Conservation (phyloP, 805 yeast species). For the Grigorovia jiainica region DNA sequence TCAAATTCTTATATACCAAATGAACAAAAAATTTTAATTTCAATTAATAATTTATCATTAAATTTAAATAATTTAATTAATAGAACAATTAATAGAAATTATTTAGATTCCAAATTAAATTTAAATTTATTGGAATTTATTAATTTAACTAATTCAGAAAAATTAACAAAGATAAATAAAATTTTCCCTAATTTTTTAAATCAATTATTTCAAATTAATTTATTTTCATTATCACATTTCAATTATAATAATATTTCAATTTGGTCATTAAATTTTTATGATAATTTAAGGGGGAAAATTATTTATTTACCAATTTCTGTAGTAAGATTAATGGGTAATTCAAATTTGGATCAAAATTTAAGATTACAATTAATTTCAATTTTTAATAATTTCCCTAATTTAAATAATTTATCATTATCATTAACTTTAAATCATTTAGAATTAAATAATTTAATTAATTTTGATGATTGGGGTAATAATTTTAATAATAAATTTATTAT, state of each 20-base stretch:
- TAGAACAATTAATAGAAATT: conserved; percentile 10
- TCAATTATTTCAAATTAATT: neutral
- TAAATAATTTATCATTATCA: conserved; percentile 8
- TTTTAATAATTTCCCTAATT: conserved; percentile 3
- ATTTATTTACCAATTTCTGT: conserved; percentile 9
- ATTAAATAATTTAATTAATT: conserved; percentile 4
- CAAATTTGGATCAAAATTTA: neutral
- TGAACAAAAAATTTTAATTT: neutral
- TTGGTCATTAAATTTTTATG: conserved; percentile 11
- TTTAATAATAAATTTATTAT: conserved; percentile 2
- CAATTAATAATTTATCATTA: conserved; percentile 2
- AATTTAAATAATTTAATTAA: conserved; percentile 8
- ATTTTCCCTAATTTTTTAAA: neutral
- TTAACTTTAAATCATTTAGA: conserved; percentile 8
- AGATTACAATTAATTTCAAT: conserved; percentile 8
- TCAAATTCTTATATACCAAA: conserved; percentile 4
- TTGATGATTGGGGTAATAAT: conserved; percentile 3
- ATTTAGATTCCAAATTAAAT: conserved; percentile 8
- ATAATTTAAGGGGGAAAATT: conserved; percentile 1
- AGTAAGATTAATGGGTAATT: neutral
- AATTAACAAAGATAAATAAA: neutral
- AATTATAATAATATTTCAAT: conserved; percentile 4
- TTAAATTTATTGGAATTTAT: conserved; percentile 6
- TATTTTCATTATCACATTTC: neutral
- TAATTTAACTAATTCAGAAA: neutral